These are phyloP conservation scores for Solanum rostratum DNA, from an alignment of 257 asterid species.

Conservation along the genomic window DNA sequence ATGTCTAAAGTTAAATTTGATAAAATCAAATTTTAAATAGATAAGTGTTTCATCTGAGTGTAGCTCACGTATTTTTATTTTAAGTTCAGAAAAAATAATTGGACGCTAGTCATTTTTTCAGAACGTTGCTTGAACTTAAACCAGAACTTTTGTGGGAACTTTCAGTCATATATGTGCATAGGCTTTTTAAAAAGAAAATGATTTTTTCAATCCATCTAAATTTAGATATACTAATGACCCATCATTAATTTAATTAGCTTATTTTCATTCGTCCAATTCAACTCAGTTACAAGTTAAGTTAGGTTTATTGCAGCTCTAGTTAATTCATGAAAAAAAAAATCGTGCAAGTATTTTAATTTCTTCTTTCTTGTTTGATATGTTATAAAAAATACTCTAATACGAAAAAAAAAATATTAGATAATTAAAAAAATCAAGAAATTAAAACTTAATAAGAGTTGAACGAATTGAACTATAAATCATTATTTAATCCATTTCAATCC, in stretches of 20 bases:
- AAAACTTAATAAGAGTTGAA: too few species aligned
- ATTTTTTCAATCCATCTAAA: background rate
- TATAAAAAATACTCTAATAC: too few species aligned
- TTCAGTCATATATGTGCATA: background rate
- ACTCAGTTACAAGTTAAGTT: background rate
- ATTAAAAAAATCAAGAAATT: too few species aligned
- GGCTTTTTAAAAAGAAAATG: background rate
- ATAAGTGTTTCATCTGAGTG: background rate
- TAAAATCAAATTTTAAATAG: background rate
- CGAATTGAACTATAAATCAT: too few species aligned
- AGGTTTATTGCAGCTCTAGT: background rate
- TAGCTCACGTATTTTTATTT: background rate
- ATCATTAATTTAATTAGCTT: background rate
- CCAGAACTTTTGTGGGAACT: background rate
- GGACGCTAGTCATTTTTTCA: background rate
- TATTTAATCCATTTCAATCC: too few species aligned
- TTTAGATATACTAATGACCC: background rate
- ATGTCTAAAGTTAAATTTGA: background rate
- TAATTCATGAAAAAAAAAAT: background rate
- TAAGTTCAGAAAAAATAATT: background rate
- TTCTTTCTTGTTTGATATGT: background rate
- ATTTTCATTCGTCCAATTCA: background rate
- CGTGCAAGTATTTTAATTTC: background rate
- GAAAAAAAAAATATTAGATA: too few species aligned
- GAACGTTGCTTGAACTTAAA: too few species aligned